These are phyloP conservation scores for Boletus sp. DNA, from an alignment of 768 basidiomycete species.

Conservation along the genomic window DNA sequence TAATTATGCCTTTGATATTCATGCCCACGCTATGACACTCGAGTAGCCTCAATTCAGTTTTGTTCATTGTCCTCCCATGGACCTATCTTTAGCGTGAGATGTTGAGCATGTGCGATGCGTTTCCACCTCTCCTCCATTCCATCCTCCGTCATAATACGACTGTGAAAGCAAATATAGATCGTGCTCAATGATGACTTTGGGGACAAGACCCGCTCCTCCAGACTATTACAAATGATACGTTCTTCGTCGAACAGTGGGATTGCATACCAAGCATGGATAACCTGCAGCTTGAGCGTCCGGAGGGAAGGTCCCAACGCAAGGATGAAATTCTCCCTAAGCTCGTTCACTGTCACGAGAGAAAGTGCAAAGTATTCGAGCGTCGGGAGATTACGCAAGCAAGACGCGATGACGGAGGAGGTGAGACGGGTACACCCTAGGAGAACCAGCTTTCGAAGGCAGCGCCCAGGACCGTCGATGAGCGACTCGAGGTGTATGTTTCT, in stretches of 20 bases:
- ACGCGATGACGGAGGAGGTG: conserved; percentile 27
- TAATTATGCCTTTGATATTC: neutral
- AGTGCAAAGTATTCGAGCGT: conserved; percentile 37
- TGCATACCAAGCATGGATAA: conserved; percentile 37
- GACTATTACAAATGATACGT: conserved; percentile 27
- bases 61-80: conserved; percentile 30
- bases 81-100: conserved; percentile 24
- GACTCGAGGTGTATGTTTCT: conserved; percentile 34
- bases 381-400: conserved; percentile 28
- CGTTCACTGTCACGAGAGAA: conserved; percentile 34
- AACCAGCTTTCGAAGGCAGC: conserved; percentile 32
- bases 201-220: conserved; percentile 26
- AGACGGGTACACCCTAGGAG: conserved; percentile 37
- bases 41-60: neutral
- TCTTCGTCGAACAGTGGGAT: conserved; percentile 32
- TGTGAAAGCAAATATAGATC: conserved; percentile 20
- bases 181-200: conserved; percentile 4
- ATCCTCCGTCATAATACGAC: conserved; percentile 20
- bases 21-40: neutral
- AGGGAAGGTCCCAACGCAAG: conserved; percentile 28
- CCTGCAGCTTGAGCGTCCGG: conserved; percentile 35
- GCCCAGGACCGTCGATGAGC: conserved; percentile 20
- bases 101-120: conserved; percentile 22
- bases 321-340: conserved; percentile 34
- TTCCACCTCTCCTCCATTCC: conserved; percentile 25